phyloP scores from a whole-genome alignment of 176 grass and related monocot species.

The Carex cristatella region DNA sequence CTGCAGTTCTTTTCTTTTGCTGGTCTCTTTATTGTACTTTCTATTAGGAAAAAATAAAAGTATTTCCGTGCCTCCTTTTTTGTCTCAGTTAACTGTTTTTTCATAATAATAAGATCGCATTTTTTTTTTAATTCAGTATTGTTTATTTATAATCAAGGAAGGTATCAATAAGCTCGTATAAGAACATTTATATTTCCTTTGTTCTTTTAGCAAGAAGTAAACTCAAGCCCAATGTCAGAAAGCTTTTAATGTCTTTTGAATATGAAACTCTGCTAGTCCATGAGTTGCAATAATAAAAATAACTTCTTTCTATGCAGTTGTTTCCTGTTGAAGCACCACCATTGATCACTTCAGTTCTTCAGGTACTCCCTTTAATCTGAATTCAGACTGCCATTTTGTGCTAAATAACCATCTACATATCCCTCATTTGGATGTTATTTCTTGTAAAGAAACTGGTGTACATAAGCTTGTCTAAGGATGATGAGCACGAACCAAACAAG shows the following conservation, averaged over 20 bases:
- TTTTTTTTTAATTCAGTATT: not conserved
- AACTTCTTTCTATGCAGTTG: constrained; percentile 60
- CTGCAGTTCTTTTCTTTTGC: not conserved
- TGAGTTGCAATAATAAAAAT: constrained; percentile 6
- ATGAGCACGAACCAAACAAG: constrained; percentile 72
- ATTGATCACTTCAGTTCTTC: constrained; percentile 65
- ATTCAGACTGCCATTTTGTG: constrained; percentile 3
- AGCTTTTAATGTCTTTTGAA: constrained; percentile 10
- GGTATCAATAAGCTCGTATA: not conserved
- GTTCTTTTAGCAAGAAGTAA: constrained; percentile 1
- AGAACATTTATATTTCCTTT: not conserved
- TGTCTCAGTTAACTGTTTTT: not conserved
- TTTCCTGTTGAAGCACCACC: constrained; percentile 82
- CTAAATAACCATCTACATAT: not conserved
- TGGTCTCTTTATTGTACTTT: not conserved
- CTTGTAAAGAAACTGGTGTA: constrained; percentile 84
- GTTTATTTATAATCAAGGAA: not conserved
- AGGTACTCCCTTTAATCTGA: constrained; percentile 46
- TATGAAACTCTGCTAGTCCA: not conserved
- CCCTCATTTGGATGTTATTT: constrained; percentile 21
- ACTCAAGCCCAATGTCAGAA: not conserved
- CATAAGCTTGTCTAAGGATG: constrained; percentile 78
- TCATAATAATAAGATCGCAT: not conserved
- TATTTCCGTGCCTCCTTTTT: not conserved
- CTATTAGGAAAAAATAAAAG: not conserved